Conservation (phyloP, 2,329 filamentous ascomycete species). For the Claviceps arundinis region DNA sequence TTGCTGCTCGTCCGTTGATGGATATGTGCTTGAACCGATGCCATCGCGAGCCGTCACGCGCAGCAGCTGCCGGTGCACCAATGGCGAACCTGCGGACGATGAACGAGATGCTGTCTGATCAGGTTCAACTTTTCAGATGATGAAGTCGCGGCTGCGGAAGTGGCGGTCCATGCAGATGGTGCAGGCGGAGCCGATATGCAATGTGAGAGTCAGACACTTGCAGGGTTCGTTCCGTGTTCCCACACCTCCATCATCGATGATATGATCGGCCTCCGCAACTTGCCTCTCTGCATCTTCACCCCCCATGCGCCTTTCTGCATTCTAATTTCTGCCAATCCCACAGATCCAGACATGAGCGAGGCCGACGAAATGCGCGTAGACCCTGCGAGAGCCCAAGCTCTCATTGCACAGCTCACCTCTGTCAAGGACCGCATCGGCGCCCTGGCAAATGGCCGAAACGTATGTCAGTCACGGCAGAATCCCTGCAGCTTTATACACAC, state of each 20-base stretch:
- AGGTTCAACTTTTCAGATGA: too few species aligned
- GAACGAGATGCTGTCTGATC: too few species aligned
- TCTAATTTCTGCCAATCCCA: neutral
- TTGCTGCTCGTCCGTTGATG: constrained; percentile 36
- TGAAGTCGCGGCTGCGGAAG: too few species aligned
- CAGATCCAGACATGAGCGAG: constrained; percentile 26
- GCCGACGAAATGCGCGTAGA: constrained; percentile 46
- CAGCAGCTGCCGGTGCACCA: neutral
- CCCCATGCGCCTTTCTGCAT: neutral
- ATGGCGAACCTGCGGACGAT: neutral
- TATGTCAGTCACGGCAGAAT: constrained; percentile 21
- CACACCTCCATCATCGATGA: too few species aligned
- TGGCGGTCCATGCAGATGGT: too few species aligned
- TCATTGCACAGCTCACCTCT: constrained; percentile 47
- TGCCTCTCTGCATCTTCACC: neutral
- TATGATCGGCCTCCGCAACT: neutral
- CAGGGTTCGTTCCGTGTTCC: too few species aligned
- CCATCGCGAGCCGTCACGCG: constrained; percentile 11
- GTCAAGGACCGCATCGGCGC: constrained; percentile 46
- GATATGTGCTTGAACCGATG: constrained; percentile 17
- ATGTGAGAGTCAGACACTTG: too few species aligned
- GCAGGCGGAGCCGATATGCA: too few species aligned
- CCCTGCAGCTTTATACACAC: too few species aligned
- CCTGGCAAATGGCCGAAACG: constrained; percentile 39
- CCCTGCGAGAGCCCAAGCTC: constrained; percentile 44